These are phyloP conservation scores for Calycina herbarum DNA, from an alignment of 2,329 filamentous ascomycete genomes.

Conservation along the genomic window DNA sequence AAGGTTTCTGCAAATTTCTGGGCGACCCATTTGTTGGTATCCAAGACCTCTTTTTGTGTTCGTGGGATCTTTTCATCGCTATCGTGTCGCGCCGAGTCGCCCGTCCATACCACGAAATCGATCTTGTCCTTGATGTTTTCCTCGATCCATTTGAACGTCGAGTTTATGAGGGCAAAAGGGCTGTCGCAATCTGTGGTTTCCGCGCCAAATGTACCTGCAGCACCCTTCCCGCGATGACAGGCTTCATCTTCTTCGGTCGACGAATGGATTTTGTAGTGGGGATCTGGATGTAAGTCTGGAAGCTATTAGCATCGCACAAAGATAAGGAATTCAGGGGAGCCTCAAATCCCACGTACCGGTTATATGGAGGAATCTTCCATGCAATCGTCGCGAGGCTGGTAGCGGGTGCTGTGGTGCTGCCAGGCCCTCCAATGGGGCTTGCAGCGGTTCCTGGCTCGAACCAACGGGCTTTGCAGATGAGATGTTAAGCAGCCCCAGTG, in stretches of 20 bases:
- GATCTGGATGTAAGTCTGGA: constrained; percentile 87
- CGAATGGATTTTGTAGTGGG: constrained; percentile 77
- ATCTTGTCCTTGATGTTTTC: constrained; percentile 74
- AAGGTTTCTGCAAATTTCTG: constrained; percentile 77
- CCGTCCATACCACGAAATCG: constrained; percentile 92
- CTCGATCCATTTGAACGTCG: constrained; percentile 86
- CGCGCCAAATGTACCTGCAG: constrained; percentile 79
- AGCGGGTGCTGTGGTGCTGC: constrained; percentile 22
- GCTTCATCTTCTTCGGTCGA: constrained; percentile 66
- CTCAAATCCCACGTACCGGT: constrained; percentile 60
- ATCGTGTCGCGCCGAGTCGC: constrained; percentile 86
- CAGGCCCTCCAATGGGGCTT: constrained; percentile 34
- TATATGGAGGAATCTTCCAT: constrained; percentile 82
- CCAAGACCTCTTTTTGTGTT: constrained; percentile 71
- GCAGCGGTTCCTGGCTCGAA: constrained; percentile 24
- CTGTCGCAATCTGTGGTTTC: constrained; percentile 89
- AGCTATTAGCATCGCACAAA: constrained; percentile 27
- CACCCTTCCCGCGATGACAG: constrained; percentile 78
- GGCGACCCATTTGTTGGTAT: constrained; percentile 74
- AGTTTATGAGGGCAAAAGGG: constrained; percentile 76
- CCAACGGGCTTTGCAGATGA: constrained; percentile 30
- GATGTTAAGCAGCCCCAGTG: constrained; percentile 29
- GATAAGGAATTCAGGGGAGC: constrained; percentile 22
- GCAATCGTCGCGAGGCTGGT: constrained; percentile 46
- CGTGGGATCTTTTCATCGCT: constrained; percentile 81